Percentiles rank a stretch among this genome's conserved stretches.
phyloP scores from a whole-genome alignment of 148 eudicot species.

The Cornus controversa region DNA sequence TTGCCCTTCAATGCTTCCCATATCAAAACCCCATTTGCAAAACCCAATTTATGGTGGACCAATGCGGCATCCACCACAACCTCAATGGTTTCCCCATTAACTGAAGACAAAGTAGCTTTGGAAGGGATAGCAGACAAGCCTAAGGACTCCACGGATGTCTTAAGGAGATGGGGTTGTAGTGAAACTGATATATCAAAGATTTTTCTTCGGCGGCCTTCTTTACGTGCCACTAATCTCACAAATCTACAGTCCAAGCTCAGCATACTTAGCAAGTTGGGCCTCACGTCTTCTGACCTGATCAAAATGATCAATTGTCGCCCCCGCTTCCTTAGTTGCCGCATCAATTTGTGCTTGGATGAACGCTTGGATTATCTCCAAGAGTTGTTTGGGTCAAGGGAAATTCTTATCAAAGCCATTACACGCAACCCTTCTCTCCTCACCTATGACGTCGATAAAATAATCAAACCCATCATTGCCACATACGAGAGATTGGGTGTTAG shows the following conservation, averaged over 20 bases:
- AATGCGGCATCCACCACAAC: constrained; percentile 20
- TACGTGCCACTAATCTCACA: constrained; percentile 29
- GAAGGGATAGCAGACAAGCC: constrained; percentile 9
- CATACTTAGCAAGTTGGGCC: constrained; percentile 45
- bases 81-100: constrained; percentile 5
- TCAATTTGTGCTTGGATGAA: constrained; percentile 38
- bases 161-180: constrained; percentile 68
- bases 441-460: constrained; percentile 46
- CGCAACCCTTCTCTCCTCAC: constrained; percentile 73
- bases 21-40: constrained; percentile 6
- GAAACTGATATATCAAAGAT: constrained; percentile 43
- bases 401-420: constrained; percentile 49
- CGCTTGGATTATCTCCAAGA: constrained; percentile 39
- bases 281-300: constrained; percentile 42
- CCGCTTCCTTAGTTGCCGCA: constrained; percentile 40
- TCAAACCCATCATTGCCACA: constrained; percentile 43
- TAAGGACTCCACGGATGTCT: constrained; percentile 36
- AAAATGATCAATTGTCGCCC: constrained; percentile 60
- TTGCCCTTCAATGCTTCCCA: background rate
- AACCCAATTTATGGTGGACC: constrained; percentile 9
- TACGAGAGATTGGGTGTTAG: constrained; percentile 57
- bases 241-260: constrained; percentile 53
- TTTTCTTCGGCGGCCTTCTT: constrained; percentile 43
- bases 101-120: constrained; percentile 16
- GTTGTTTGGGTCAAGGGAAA: constrained; percentile 59